Evolutionary conservation across 306 rosid species (phyloP).

Genomic region (Begonia fuchsioides): DNA sequence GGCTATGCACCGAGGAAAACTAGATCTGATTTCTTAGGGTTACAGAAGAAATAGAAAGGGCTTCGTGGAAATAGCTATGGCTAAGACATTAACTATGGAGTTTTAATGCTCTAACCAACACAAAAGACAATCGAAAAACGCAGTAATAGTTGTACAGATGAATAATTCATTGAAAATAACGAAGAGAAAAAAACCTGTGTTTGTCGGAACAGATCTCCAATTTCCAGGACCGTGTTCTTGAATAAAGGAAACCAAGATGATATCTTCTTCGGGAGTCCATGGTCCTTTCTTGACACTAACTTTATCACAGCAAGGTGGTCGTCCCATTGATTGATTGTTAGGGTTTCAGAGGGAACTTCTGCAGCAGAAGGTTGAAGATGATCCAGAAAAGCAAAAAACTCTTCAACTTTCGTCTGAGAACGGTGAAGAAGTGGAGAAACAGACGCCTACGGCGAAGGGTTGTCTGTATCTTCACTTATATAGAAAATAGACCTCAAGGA

Average conservation of each 20-base stretch:
- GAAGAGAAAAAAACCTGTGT: constrained; percentile 23
- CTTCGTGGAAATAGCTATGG: background rate
- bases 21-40: background rate
- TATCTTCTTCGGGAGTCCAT: no score
- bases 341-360: no score
- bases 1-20: background rate
- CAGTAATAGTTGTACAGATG: background rate
- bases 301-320: constrained; percentile 57
- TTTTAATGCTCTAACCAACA: constrained; percentile 8
- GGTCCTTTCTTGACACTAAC: no score
- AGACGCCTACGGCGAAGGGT: constrained; percentile 22
- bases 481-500: constrained; percentile 6
- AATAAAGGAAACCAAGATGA: no score
- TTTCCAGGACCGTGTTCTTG: constrained; percentile 55
- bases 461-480: constrained; percentile 9
- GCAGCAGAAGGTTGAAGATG: no score
- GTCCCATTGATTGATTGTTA: constrained; percentile 19
- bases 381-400: no score
- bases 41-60: no score
- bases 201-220: constrained; percentile 56
- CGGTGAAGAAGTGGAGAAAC: background rate
- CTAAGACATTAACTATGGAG: background rate
- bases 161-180: background rate
- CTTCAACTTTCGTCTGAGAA: background rate
- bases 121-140: background rate